phyloP scores from a whole-genome alignment of 2,329 filamentous ascomycete genomes.

The Camptophora hylomeconis region DNA sequence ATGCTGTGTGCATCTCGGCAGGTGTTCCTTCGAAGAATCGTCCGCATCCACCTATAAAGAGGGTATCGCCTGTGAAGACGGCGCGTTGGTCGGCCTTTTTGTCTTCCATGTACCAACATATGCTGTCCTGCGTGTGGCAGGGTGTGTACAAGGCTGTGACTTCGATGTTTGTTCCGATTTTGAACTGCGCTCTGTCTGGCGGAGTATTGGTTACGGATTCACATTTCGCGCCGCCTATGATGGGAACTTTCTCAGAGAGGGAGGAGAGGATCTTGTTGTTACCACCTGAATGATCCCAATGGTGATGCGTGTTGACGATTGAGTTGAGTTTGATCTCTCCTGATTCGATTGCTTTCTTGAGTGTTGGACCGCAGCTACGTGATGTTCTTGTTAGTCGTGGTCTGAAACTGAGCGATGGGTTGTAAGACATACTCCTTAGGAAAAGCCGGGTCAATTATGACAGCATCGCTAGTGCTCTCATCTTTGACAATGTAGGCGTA shows the following conservation, averaged over 20 bases:
- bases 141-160: conserved; percentile 88
- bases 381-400: not conserved
- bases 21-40: conserved; percentile 90
- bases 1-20: conserved; percentile 72
- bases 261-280: conserved; percentile 61
- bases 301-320: conserved; percentile 95
- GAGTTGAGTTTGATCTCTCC: conserved; percentile 70
- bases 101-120: conserved; percentile 88
- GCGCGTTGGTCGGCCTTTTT: conserved; percentile 43
- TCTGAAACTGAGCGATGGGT: conserved; percentile 1
- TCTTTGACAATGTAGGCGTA: conserved; percentile 41
- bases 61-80: conserved; percentile 90
- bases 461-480: conserved; percentile 35
- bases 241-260: conserved; percentile 45
- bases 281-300: conserved; percentile 88
- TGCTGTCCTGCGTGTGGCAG: conserved; percentile 96
- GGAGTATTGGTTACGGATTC: conserved; percentile 67
- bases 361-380: conserved; percentile 32
- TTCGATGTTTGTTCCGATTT: conserved; percentile 63
- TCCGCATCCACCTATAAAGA: conserved; percentile 91
- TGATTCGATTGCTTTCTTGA: conserved; percentile 59
- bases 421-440: conserved; percentile 31
- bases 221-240: conserved; percentile 84
- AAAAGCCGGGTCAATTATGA: conserved; percentile 39
- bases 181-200: conserved; percentile 61